Evolutionary conservation across 1,139 yeast genomes (phyloP), one percentile per base, ranked within the genome.

Genomic region (Yamadazyma sp.): DNA sequence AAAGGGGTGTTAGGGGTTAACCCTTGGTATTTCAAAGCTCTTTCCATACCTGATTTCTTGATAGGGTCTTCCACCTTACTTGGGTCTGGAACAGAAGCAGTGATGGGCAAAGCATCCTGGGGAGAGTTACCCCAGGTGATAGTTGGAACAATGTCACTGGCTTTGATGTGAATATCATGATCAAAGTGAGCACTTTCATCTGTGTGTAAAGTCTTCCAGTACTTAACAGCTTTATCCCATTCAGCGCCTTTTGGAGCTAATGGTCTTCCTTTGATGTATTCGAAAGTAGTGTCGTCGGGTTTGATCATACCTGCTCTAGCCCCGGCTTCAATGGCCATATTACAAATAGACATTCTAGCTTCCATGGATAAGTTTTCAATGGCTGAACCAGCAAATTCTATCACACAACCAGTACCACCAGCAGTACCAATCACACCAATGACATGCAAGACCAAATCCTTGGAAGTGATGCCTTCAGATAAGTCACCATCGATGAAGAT

Each of bases 71-170:
- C 50, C 12, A 79, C 79, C 42, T 68, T 73, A 11, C 81, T 64
- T 45, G 98, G 98, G 61, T 92, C 95, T 36, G 98, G 98, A 29
- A 91, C 96, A 18, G 66, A 58, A 20, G 87, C 95, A 20, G 92
- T 83, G 57, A 92, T 91, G 49, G 98, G 98, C 50, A 92, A 74
- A 34, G 98, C 98, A 61, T 92, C 98, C 69, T 92, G 98, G 29
- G 98, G 98, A 55, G 98, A 91, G 51, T 94, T 92, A 73, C 98
- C 98, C 98, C 98, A 92, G 15, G 98, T 92, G 46, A 92, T 89
- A 24, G 98, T 92, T 49, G 98, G 98, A 37, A 85, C 81, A 46
- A 92, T 84, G 55, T 91, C 98, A 29, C 76, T 69, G 36, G 95
- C 96, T 50, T 84, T 74, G 58, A 92, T 87, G 40, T 76, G 74